Conservation (phyloP, 2,329 filamentous ascomycete species). For the Ceratocystis diversiconidia region DNA sequence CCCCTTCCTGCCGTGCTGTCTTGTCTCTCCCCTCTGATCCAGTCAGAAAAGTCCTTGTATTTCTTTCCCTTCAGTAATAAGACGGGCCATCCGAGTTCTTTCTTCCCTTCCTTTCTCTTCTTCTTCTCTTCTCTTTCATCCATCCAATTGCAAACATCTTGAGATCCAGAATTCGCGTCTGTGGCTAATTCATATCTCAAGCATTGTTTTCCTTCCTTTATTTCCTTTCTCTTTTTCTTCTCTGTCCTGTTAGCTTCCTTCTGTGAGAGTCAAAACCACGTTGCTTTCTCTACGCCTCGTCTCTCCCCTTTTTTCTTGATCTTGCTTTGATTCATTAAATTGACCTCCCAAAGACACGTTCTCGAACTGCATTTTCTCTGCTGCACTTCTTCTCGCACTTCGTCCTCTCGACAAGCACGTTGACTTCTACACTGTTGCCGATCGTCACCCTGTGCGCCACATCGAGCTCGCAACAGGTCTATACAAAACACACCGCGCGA, state of each 20-base stretch:
- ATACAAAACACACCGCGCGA: background rate
- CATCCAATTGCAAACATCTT: background rate
- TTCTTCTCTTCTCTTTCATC: constrained; percentile 2
- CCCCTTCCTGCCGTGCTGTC: constrained; percentile 2
- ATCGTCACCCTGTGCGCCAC: background rate
- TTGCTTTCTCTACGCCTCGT: background rate
- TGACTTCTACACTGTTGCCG: background rate
- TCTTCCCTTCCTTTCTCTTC: constrained; percentile 6
- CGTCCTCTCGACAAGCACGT: constrained; percentile 2
- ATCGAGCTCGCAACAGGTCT: background rate
- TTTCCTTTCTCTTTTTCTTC: background rate
- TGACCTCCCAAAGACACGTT: constrained; percentile 12
- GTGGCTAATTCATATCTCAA: background rate
- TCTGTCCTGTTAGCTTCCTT: background rate
- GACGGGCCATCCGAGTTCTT: constrained; percentile 8
- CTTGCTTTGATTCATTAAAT: constrained; percentile 16
- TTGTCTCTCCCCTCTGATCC: background rate
- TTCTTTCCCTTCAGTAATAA: background rate
- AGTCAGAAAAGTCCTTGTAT: background rate
- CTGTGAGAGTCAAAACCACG: background rate
- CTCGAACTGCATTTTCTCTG: background rate
- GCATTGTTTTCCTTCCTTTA: background rate
- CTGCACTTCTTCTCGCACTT: background rate
- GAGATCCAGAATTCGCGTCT: background rate
- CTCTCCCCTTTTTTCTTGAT: constrained; percentile 17